Conservation (phyloP, 345 rosid genomes). For the Raphanus raphanistrum region DNA sequence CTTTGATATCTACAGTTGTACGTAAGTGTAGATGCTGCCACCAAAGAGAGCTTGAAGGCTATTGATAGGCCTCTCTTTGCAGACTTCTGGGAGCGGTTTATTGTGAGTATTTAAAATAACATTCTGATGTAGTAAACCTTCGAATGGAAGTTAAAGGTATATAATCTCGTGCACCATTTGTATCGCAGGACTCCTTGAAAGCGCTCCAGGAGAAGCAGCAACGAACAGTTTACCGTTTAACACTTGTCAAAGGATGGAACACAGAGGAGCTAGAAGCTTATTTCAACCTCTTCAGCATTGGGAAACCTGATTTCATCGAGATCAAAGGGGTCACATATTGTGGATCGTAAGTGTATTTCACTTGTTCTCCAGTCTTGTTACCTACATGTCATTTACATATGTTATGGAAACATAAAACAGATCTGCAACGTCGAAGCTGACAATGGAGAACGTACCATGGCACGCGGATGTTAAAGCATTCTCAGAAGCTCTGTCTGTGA, state of each 20-base stretch:
- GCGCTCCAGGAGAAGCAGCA: slow-evolving; percentile 81
- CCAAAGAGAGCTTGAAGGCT: slow-evolving; percentile 94
- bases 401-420: slow-evolving; percentile 38
- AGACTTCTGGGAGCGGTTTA: slow-evolving; percentile 95
- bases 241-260: slow-evolving; percentile 96
- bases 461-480: slow-evolving; percentile 88
- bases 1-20: slow-evolving; percentile 66
- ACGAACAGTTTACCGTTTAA: slow-evolving; percentile 88
- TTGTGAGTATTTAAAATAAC: slow-evolving; percentile 50
- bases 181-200: slow-evolving; percentile 73
- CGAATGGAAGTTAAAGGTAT: neutral
- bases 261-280: slow-evolving; percentile 89
- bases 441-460: slow-evolving; percentile 99
- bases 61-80: slow-evolving; percentile 96
- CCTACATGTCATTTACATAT: slow-evolving; percentile 15
- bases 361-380: slow-evolving; percentile 2
- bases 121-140: neutral
- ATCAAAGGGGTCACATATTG: slow-evolving; percentile 97
- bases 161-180: slow-evolving; percentile 11
- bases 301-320: slow-evolving; percentile 93
- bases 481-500: slow-evolving; percentile 79
- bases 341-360: slow-evolving; percentile 64
- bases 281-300: slow-evolving; percentile 75
- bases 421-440: slow-evolving; percentile 90
- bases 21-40: slow-evolving; percentile 98